Conservation (phyloP, 2,329 filamentous ascomycete species). For the Knufia petricola region DNA sequence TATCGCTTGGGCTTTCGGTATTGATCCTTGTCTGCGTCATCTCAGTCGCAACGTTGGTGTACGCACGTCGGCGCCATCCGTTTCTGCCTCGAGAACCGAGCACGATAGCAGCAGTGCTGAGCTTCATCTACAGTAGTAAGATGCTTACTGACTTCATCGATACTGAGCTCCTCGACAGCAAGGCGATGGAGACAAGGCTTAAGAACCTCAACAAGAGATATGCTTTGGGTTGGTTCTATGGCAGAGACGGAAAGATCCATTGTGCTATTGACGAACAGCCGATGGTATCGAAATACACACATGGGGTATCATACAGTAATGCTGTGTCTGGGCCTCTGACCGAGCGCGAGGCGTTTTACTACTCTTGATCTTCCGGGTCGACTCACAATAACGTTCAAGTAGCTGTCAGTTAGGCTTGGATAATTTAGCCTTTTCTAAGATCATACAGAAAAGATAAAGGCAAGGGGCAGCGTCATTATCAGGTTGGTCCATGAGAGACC, state of each 20-base stretch:
- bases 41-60: slow-evolving; percentile 50
- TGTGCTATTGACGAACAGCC: slow-evolving; percentile 72
- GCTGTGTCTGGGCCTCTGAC: slow-evolving; percentile 23
- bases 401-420: no score
- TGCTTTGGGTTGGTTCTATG: slow-evolving; percentile 66
- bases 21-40: slow-evolving; percentile 59
- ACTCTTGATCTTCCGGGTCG: no score
- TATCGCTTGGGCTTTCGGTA: slow-evolving; percentile 52
- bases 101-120: slow-evolving; percentile 65
- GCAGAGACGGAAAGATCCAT: slow-evolving; percentile 62
- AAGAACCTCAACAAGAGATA: slow-evolving; percentile 57
- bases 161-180: slow-evolving; percentile 53
- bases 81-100: slow-evolving; percentile 71
- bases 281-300: slow-evolving; percentile 54
- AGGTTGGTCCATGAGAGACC: no score
- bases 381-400: no score
- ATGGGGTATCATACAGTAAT: slow-evolving; percentile 39
- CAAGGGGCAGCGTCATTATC: no score
- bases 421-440: no score
- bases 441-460: background rate
- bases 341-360: background rate
- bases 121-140: slow-evolving; percentile 69
- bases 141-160: slow-evolving; percentile 69
- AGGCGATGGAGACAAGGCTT: slow-evolving; percentile 53
- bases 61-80: slow-evolving; percentile 53